Evolutionary conservation across 768 basidiomycete species (phyloP), one percentile per base, ranked within the genome.

Genomic region (Panaeolus papilionaceus): DNA sequence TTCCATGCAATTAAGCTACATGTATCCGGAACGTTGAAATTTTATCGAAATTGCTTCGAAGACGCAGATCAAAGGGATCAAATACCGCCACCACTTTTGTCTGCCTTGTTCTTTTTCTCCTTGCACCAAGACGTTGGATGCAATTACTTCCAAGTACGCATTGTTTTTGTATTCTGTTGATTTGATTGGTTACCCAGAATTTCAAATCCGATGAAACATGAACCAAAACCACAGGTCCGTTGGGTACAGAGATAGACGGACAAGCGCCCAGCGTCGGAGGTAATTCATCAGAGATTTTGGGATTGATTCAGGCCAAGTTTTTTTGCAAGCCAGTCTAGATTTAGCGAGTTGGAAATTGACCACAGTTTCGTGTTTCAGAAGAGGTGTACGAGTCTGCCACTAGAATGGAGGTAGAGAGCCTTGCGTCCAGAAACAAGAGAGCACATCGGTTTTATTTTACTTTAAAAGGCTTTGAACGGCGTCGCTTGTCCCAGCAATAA

Each of bases 261-360:
- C 47, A 51, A 51, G 47, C 47, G 47, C 47, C 47, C 47, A 51
- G 47, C 26, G 42, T 23, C 47, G 47, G 10, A 51, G 47, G 8
- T 26, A 12, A 23, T 20, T 51, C 20, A 26, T 7, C 33, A 51
- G 23, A 6, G 10, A 18, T 20, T 26, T 20, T 51, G 26, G 47
- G n/a, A n/a, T 26, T 51, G n/a, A 58, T 33, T 6, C 33, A 58
- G 28, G 16, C 14, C 20, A 18, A 26, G 7, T 3, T 9, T 23
- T 23, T 23, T 23, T n/a, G n/a, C n/a, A 1, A 12, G 1, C 23
- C 26, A 12, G 4, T 26, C 47, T 18, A 23, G 20, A 26, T 51
- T 23, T 51, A 20, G 23, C 26, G 20, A 26, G 16, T 44, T 40
- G 39, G 14, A 44, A 16, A 16, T 44, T 4, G 42, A 44, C 11